Evolutionary conservation across 2,329 filamentous ascomycete genomes (phyloP).

Genomic region (Claviceps capensis): DNA sequence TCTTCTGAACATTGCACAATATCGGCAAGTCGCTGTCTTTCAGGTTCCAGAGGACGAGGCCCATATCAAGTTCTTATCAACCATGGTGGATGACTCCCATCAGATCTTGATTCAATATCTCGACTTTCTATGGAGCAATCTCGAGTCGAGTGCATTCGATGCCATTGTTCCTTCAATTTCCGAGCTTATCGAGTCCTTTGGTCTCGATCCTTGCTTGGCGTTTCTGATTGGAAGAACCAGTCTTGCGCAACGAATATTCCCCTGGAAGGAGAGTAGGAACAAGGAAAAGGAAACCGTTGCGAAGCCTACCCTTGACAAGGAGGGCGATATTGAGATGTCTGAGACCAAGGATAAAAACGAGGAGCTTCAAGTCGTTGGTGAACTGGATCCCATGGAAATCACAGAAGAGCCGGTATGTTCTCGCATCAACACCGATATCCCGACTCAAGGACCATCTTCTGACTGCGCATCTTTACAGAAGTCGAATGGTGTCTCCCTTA

Average conservation of each 20-base stretch:
- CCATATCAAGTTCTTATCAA: constrained; percentile 79
- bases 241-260: constrained; percentile 50
- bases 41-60: constrained; percentile 55
- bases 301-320: constrained; percentile 26
- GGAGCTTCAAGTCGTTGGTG: constrained; percentile 13
- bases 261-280: constrained; percentile 20
- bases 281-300: constrained; percentile 17
- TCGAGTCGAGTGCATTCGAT: constrained; percentile 66
- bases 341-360: constrained; percentile 20
- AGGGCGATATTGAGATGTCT: constrained; percentile 44
- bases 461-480: constrained; percentile 17
- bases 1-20: constrained; percentile 81
- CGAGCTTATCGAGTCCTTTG: constrained; percentile 62
- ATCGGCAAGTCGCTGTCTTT: constrained; percentile 76
- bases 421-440: constrained; percentile 1
- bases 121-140: constrained; percentile 71
- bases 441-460: constrained; percentile 10
- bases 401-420: constrained; percentile 20
- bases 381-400: constrained; percentile 13
- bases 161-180: constrained; percentile 60
- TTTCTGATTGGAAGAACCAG: constrained; percentile 72
- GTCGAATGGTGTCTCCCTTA: constrained; percentile 19
- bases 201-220: constrained; percentile 65
- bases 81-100: constrained; percentile 82
- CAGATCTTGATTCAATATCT: constrained; percentile 76